Conservation (phyloP, 768 basidiomycete genomes). For the Candolleomyces eurysporus region DNA sequence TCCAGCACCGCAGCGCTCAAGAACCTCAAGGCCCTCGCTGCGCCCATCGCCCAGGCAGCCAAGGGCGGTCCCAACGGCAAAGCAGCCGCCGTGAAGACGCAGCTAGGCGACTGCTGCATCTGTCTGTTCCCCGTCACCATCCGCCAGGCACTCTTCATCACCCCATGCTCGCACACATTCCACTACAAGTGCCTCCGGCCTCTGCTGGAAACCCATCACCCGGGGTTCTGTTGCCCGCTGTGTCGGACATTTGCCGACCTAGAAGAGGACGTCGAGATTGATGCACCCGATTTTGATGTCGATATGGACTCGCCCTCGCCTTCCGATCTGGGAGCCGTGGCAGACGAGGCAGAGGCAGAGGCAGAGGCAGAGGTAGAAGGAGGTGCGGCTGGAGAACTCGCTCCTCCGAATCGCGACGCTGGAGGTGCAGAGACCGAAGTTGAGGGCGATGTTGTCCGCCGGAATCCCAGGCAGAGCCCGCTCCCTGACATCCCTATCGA, state of each 20-base stretch:
- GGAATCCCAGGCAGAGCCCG: conserved; percentile 14
- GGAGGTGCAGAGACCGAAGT: conserved; percentile 38
- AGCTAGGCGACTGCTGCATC: conserved; percentile 80
- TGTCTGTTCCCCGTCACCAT: conserved; percentile 91
- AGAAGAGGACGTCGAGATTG: conserved; percentile 88
- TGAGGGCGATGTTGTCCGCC: conserved; percentile 25
- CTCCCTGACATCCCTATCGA: conserved; percentile 7
- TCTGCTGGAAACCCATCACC: conserved; percentile 82
- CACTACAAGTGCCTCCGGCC: conserved; percentile 98
- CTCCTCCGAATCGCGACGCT: conserved; percentile 17
- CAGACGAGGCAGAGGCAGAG: conserved; percentile 10
- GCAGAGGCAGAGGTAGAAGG: conserved; percentile 6
- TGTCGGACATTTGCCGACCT: conserved; percentile 95
- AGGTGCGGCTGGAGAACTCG: conserved; percentile 11
- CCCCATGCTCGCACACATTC: conserved; percentile 95
- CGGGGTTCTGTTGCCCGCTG: conserved; percentile 92
- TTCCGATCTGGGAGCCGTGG: conserved; percentile 13
- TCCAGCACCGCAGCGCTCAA: conserved; percentile 65
- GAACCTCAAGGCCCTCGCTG: conserved; percentile 73
- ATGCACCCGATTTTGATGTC: conserved; percentile 28
- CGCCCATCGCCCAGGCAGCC: conserved; percentile 23
- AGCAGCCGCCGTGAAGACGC: conserved; percentile 21
- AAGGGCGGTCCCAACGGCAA: background rate
- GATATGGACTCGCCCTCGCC: conserved; percentile 22
- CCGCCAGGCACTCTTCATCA: conserved; percentile 95